Percentiles rank a stretch among this genome's conserved stretches.
These are phyloP conservation scores for Entelexis sorbosivorans DNA, from an alignment of 1,139 yeast species.

Conservation along the genomic window DNA sequence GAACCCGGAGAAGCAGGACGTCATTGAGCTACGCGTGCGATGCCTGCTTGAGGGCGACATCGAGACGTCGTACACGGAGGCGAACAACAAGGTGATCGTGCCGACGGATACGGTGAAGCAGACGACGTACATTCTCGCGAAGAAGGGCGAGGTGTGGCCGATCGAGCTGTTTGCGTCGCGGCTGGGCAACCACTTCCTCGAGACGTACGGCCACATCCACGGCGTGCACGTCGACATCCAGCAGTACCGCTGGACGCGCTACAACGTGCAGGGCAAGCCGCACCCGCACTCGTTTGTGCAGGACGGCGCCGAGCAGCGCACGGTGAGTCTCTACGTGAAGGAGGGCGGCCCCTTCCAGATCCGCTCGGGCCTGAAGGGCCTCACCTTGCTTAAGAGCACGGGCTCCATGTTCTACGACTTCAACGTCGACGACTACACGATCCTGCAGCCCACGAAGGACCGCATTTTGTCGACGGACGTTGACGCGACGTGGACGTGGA, in stretches of 20 bases:
- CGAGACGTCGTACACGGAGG: slow-evolving; percentile 69
- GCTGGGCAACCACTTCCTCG: slow-evolving; percentile 67
- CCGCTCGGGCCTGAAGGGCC: slow-evolving; percentile 64
- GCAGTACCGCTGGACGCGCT: slow-evolving; percentile 73
- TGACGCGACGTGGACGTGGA: slow-evolving; percentile 63
- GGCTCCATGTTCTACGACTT: slow-evolving; percentile 88
- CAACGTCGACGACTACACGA: slow-evolving; percentile 78
- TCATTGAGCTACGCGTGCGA: slow-evolving; percentile 72
- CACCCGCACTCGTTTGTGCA: slow-evolving; percentile 78
- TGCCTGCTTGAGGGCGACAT: slow-evolving; percentile 67
- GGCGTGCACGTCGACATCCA: slow-evolving; percentile 56
- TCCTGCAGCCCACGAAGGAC: slow-evolving; percentile 68
- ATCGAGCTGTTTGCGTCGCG: slow-evolving; percentile 82
- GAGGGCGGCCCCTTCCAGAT: slow-evolving; percentile 44
- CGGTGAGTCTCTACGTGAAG: slow-evolving; percentile 39
- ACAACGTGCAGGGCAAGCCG: slow-evolving; percentile 55
- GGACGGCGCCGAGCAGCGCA: slow-evolving; percentile 73
- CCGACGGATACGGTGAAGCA: slow-evolving; percentile 93
- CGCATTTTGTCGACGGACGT: slow-evolving; percentile 82
- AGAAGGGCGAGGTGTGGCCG: slow-evolving; percentile 68
- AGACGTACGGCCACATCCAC: slow-evolving; percentile 62
- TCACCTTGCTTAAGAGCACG: slow-evolving; percentile 85
- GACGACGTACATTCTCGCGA: slow-evolving; percentile 72
- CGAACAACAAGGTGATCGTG: slow-evolving; percentile 77
- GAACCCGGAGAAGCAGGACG: slow-evolving; percentile 62